Base-by-base conservation (phyloP, 1,284 basidiomycete genomes). In the Ceratobasidium sp. region DNA sequence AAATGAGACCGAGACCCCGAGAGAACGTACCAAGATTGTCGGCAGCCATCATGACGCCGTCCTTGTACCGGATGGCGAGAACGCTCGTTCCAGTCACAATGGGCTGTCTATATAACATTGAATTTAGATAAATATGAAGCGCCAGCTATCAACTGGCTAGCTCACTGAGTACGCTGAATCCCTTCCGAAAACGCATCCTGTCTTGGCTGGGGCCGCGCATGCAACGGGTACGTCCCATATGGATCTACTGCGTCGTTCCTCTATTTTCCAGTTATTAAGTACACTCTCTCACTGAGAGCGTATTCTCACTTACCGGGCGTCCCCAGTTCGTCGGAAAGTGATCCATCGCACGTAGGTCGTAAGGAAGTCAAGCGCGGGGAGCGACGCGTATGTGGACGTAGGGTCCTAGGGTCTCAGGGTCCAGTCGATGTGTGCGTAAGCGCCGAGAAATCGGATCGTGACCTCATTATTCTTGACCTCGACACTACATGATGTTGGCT, bases 41-140 rank as follows among this genome's bases (percentile, higher is more conserved):
- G 45, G 98, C 95, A n/a, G 98, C 96, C 86, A 99, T 91, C 95
- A 99, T 98, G 78, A 99, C 91, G 1, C 98, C 97, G 80, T 95
- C 96, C 83, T 97, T 96, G 88, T 90, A 99, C 83, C 94, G 94
- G 82, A 99, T 87, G 6, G 93, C 98, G 48, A 99, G 88, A 8
- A 99, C 95, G 73, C 94, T 97, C 4, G 97, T 98, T 79, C 97
- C 98, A 0, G 97, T 99, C 17, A 99, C 96, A 77, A 99, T 93
- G 7, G 98, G 97, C 80, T 97, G 94, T 80, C 94, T 96, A 75
- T 14, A 57, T 15, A 5, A 22, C 3, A 59, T 33, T 33, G 22
- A 48, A 33, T 45, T 47, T 17, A 53, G 44, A 8, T 53, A 22
- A 36, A 48, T 11, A 47, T 22, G 27, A 41, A 27, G 45, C 44